Conservation (phyloP, 2,329 filamentous ascomycete genomes). For the Neopestalotiopsis sp. region DNA sequence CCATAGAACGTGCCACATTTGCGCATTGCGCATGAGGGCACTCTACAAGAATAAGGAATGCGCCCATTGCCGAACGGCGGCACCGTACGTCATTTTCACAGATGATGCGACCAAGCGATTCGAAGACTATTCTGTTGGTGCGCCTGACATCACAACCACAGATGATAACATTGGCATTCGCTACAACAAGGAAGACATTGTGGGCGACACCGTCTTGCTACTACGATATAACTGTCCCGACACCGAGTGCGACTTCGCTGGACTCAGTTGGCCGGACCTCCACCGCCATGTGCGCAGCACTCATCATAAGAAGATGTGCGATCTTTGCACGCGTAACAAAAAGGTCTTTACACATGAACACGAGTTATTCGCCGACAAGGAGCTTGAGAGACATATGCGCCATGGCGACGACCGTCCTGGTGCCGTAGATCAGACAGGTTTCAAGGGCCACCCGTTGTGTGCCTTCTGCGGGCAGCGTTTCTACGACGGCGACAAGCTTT, state of each 20-base stretch:
- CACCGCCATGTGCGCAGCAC: conserved; percentile 81
- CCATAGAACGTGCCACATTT: conserved; percentile 96
- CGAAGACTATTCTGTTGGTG: conserved; percentile 73
- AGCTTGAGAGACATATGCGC: conserved; percentile 86
- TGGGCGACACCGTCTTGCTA: conserved; percentile 86
- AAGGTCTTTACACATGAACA: conserved; percentile 99
- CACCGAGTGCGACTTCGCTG: conserved; percentile 74
- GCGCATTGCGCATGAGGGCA: conserved; percentile 86
- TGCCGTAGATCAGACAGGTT: conserved; percentile 89
- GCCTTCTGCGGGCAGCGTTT: conserved; percentile 91
- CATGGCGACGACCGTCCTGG: conserved; percentile 91
- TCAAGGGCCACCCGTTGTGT: conserved; percentile 94
- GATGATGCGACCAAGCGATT: conserved; percentile 82
- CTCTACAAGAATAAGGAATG: conserved; percentile 97
- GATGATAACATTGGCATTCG: conserved; percentile 90
- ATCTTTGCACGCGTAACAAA: conserved; percentile 77
- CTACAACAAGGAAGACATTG: conserved; percentile 87
- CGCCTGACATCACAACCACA: conserved; percentile 72
- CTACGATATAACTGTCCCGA: conserved; percentile 96
- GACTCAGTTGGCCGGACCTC: conserved; percentile 75
- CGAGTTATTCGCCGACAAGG: conserved; percentile 82
- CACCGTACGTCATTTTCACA: conserved; percentile 88
- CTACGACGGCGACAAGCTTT: conserved; percentile 95
- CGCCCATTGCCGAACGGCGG: conserved; percentile 86
- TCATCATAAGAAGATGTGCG: conserved; percentile 74